Conservation (phyloP, 75 land plant species). For the Cryptomeria japonica region DNA sequence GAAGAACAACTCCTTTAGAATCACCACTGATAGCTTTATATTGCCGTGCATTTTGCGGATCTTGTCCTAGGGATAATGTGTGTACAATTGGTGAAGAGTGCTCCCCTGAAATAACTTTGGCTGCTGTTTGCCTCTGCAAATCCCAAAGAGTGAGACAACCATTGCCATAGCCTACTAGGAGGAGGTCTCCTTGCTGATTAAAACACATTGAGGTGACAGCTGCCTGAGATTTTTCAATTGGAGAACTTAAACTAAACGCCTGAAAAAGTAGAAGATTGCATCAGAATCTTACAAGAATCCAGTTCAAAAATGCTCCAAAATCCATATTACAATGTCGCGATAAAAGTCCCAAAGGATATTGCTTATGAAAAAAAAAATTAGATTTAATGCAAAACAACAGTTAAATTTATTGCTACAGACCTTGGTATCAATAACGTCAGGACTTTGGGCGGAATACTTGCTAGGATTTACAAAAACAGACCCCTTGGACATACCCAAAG, state of each 20-base stretch:
- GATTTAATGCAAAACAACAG: not conserved
- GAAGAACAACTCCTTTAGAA: conserved; percentile 74
- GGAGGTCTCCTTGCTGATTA: conserved; percentile 90
- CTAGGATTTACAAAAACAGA: conserved; percentile 68
- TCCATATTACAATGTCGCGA: not conserved
- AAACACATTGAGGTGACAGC: conserved; percentile 90
- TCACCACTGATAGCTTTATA: conserved; percentile 87
- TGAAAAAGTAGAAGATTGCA: conserved; percentile 25
- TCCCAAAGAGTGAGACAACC: conserved; percentile 91
- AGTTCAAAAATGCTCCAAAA: not conserved
- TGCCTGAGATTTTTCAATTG: conserved; percentile 52
- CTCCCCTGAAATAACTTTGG: conserved; percentile 69
- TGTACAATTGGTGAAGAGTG: conserved; percentile 83
- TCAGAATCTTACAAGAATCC: not conserved
- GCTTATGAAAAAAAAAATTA: not conserved
- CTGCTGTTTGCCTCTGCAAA: conserved; percentile 53
- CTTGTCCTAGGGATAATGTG: conserved; percentile 80
- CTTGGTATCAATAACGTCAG: conserved; percentile 76
- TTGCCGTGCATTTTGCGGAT: conserved; percentile 65
- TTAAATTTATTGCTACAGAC: conserved; percentile 24
- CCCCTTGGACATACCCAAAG: conserved; percentile 91
- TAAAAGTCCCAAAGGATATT: not conserved
- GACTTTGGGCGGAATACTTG: conserved; percentile 66
- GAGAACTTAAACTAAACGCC: conserved; percentile 63
- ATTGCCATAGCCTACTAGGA: conserved; percentile 91